These are phyloP conservation scores for Alternaria brassicicola DNA, from an alignment of 2,329 filamentous ascomycete genomes.

Conservation along the genomic window DNA sequence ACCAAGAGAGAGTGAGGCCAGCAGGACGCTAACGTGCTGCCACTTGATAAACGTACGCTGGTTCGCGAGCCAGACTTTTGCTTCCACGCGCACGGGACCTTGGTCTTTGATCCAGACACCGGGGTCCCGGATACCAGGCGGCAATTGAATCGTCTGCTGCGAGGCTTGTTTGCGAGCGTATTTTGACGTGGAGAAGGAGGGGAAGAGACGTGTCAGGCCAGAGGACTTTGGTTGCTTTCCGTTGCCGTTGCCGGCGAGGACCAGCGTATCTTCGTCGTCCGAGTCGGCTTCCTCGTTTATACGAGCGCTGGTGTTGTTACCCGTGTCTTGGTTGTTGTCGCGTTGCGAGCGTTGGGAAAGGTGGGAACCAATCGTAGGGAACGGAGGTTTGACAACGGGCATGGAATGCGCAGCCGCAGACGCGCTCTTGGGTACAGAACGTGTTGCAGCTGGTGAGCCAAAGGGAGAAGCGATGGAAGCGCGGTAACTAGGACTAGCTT, in stretches of 20 bases:
- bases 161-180: conserved; percentile 54
- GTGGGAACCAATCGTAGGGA: conserved; percentile 25
- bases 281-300: conserved; percentile 56
- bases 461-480: conserved; percentile 69
- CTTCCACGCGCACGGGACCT: conserved; percentile 89
- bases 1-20: conserved; percentile 81
- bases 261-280: conserved; percentile 49
- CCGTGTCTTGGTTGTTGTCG: not conserved
- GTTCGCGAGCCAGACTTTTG: conserved; percentile 98
- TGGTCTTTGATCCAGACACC: conserved; percentile 91
- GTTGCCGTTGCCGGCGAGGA: conserved; percentile 34
- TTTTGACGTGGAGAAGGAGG: conserved; percentile 80
- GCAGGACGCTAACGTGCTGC: conserved; percentile 91
- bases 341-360: conserved; percentile 9
- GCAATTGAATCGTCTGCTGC: conserved; percentile 64
- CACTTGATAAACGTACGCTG: conserved; percentile 98
- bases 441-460: conserved; percentile 60
- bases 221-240: conserved; percentile 59
- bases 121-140: conserved; percentile 87
- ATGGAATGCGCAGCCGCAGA: conserved; percentile 28
- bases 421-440: conserved; percentile 31
- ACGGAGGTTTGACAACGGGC: conserved; percentile 23
- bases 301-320: conserved; percentile 41
- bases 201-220: conserved; percentile 74
- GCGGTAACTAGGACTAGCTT: conserved; percentile 51